Evolutionary conservation across 2,329 filamentous ascomycete species (phyloP).

Genomic region (Diaporthe caulivora): DNA sequence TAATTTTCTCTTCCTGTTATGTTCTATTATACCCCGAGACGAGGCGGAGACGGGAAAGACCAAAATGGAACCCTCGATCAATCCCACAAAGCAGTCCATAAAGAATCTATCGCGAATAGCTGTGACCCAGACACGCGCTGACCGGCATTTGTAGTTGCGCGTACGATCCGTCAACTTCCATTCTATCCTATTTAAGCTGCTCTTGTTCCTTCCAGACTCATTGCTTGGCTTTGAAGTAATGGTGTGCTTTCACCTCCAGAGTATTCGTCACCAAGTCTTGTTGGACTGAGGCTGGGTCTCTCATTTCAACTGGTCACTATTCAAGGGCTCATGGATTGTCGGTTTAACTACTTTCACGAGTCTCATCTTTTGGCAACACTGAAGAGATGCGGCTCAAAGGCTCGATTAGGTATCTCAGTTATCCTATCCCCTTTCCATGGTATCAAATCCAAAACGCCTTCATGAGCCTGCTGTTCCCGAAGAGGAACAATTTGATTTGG

Average conservation of each 20-base stretch:
- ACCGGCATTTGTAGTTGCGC: neutral
- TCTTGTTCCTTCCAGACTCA: neutral
- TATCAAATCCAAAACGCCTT: constrained; percentile 13
- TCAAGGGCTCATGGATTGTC: neutral
- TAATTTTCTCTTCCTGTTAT: constrained; percentile 28
- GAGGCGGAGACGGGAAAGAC: constrained; percentile 27
- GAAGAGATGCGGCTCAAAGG: neutral
- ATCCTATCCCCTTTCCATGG: neutral
- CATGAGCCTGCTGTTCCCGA: neutral
- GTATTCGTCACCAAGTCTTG: neutral
- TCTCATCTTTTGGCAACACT: too few species aligned
- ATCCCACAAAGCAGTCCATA: constrained; percentile 18
- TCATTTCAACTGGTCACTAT: neutral
- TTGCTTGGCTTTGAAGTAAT: neutral
- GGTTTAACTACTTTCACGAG: neutral
- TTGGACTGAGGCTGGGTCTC: neutral
- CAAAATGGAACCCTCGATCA: constrained; percentile 33
- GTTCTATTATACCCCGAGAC: constrained; percentile 39
- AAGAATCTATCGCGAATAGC: constrained; percentile 4
- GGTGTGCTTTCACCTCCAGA: neutral
- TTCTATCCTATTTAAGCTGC: neutral
- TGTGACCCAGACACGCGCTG: neutral
- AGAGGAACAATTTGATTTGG: neutral
- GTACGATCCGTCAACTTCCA: neutral
- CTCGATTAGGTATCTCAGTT: neutral